phyloP scores from a whole-genome alignment of 2,329 filamentous ascomycete genomes.

The Myriangium duriaei region DNA sequence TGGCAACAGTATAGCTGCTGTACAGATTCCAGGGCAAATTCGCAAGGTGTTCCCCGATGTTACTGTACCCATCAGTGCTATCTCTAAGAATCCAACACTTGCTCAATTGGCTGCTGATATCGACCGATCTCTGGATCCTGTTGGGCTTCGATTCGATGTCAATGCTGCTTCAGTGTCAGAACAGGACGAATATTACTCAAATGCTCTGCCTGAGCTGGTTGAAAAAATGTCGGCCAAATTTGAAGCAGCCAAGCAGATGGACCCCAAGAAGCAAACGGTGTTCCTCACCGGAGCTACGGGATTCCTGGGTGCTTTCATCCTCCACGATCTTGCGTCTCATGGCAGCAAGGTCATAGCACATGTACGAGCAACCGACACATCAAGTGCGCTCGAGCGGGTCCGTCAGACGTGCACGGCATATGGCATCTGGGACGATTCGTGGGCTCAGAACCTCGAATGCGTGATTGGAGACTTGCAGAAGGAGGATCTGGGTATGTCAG shows the following conservation, averaged over 20 bases:
- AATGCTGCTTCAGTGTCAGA: constrained; percentile 29
- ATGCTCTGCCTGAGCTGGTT: constrained; percentile 40
- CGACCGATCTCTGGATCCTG: constrained; percentile 37
- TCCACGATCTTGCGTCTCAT: constrained; percentile 54
- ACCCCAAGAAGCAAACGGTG: constrained; percentile 40
- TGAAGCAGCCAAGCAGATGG: constrained; percentile 16
- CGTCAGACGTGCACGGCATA: constrained; percentile 59
- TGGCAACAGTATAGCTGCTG: constrained; percentile 69
- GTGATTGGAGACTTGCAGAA: constrained; percentile 64
- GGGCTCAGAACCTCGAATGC: constrained; percentile 51
- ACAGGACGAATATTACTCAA: constrained; percentile 39
- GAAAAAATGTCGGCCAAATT: constrained; percentile 35
- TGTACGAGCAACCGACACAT: constrained; percentile 54
- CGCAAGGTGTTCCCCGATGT: constrained; percentile 48
- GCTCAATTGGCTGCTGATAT: constrained; percentile 42
- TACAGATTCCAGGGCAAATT: constrained; percentile 65
- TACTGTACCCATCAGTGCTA: constrained; percentile 56
- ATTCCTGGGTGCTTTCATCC: constrained; percentile 72
- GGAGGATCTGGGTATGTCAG: constrained; percentile 59
- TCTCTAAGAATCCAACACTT: constrained; percentile 57
- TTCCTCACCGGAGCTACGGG: constrained; percentile 85
- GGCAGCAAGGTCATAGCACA: constrained; percentile 56
- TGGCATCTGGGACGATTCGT: constrained; percentile 62
- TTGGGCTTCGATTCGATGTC: constrained; percentile 33
- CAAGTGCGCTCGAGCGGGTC: constrained; percentile 52